A percentile compares a stretch with the other conserved stretches of the same genome.
These are phyloP conservation scores for Trichoderma cornu-damae DNA, from an alignment of 2,329 filamentous ascomycete species.

Conservation along the genomic window DNA sequence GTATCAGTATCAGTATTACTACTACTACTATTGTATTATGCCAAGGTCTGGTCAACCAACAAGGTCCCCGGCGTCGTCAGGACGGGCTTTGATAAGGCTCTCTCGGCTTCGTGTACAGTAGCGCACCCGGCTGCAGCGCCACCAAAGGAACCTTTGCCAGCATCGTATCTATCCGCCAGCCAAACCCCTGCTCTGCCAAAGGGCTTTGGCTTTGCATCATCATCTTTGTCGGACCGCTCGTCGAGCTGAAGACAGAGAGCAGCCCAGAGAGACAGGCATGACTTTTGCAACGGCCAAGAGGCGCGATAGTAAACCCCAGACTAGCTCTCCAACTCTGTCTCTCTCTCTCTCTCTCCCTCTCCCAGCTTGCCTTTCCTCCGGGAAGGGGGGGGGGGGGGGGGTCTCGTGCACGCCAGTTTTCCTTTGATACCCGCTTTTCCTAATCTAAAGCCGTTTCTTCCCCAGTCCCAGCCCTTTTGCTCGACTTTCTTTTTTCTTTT, in stretches of 20 bases:
- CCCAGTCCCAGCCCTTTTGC: background rate
- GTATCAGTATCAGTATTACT: no score
- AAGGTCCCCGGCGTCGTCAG: background rate
- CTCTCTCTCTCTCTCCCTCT: no score
- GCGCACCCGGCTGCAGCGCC: background rate
- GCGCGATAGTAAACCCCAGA: slow-evolving; percentile 4
- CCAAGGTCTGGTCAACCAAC: no score
- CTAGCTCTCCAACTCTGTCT: no score
- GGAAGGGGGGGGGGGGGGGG: no score
- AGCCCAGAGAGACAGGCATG: background rate
- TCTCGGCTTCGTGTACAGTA: slow-evolving; percentile 4
- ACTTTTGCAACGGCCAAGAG: no score
- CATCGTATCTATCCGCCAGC: background rate
- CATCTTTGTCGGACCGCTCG: background rate
- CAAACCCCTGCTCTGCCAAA: background rate
- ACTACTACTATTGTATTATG: no score
- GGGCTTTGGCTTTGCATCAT: background rate
- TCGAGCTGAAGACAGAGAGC: background rate
- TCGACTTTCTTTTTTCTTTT: no score
- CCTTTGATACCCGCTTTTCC: background rate
- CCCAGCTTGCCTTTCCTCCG: background rate
- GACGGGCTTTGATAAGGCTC: slow-evolving; percentile 13
- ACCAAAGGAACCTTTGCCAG: slow-evolving; percentile 12
- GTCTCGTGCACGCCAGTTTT: background rate
- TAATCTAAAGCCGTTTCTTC: background rate